Conservation (phyloP, 352 stramenopile species). For the Phytophthora nicotianae region DNA sequence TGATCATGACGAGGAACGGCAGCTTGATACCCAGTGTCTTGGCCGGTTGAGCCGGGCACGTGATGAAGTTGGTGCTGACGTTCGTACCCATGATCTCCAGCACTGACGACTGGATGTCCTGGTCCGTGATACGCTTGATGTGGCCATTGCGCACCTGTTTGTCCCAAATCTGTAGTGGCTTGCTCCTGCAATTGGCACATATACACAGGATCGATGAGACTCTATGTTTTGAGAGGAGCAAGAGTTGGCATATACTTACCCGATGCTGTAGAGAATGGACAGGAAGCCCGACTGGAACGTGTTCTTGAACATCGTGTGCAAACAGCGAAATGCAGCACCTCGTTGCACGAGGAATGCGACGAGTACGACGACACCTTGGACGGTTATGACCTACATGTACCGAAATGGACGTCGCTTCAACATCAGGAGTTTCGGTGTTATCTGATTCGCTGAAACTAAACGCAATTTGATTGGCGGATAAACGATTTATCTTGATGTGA, state of each 20-base stretch:
- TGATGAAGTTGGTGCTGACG: conserved; percentile 98
- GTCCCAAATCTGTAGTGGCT: conserved; percentile 98
- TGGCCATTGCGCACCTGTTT: conserved; percentile 98
- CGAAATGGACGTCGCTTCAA: conserved; percentile 17
- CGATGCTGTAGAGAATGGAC: conserved; percentile 98
- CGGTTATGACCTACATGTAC: conserved; percentile 10
- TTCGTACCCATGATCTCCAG: conserved; percentile 99
- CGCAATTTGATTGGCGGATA: neutral
- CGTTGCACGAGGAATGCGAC: neutral
- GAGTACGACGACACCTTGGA: conserved; percentile 5
- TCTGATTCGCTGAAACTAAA: conserved; percentile 2
- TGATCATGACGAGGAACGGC: conserved; percentile 98
- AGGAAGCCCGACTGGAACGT: conserved; percentile 98
- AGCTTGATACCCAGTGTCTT: conserved; percentile 98
- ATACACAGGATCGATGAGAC: neutral
- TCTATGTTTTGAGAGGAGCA: neutral
- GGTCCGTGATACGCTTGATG: conserved; percentile 98
- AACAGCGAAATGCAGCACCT: neutral
- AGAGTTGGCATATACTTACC: conserved; percentile 41
- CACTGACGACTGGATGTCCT: conserved; percentile 98
- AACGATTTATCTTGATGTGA: neutral
- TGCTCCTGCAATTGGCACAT: conserved; percentile 75
- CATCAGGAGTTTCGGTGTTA: conserved; percentile 17
- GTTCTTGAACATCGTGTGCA: conserved; percentile 94
- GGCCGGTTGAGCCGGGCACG: conserved; percentile 93